Evolutionary conservation across 139 green algal genomes (phyloP), one percentile per base, ranked within the genome.

Genomic region (Raphidocelis subcapitata): DNA sequence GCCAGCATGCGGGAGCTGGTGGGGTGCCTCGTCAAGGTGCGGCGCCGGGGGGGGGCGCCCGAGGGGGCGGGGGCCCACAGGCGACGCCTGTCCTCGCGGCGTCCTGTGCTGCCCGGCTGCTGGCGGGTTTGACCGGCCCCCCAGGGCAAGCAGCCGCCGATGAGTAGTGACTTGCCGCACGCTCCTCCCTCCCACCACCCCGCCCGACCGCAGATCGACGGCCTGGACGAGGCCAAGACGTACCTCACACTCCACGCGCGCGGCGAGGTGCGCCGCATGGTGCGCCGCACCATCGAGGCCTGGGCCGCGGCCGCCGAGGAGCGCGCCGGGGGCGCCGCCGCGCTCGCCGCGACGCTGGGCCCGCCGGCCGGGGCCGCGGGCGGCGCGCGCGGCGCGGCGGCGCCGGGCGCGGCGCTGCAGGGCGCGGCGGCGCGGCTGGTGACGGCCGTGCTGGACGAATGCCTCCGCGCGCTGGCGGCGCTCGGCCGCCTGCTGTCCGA

Each of bases 201-300:
- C n/a, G n/a, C n/a, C n/a, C n/a, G n/a, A n/a, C n/a, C n/a, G 28
- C 75, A 82, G 70, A 55, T 90, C 15, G 85, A 81, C 33, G 80
- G 76, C 29, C 37, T 85, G 33, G 54, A 76, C 24, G 79, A 86
- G 21, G 74, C 79, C 0, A 76, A 82, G 61, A 33, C 49, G 5
- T 76, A 76, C 33, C 35, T 91, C 44, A 60, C 61, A 31, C 61
- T 68, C 0, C 73, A 75, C 71, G 74, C 85, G 41, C 64, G 84
- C 2, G 33, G 18, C 2, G 80, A 69, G 36, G 20, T 82, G 37
- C 49, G 59, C 24, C 47, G 26, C 3, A 66, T 75, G 56, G 46
- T 75, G 14, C n/a, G 60, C 37, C 69, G 59, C 31, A 56, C 67
- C 29, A 46, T 75, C 37, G 69, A 59, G 29, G 24, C 56, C 1